Evolutionary conservation across 495 filamentous ascomycete species (phyloP).

Genomic region (Hypoxylon intermedium): DNA sequence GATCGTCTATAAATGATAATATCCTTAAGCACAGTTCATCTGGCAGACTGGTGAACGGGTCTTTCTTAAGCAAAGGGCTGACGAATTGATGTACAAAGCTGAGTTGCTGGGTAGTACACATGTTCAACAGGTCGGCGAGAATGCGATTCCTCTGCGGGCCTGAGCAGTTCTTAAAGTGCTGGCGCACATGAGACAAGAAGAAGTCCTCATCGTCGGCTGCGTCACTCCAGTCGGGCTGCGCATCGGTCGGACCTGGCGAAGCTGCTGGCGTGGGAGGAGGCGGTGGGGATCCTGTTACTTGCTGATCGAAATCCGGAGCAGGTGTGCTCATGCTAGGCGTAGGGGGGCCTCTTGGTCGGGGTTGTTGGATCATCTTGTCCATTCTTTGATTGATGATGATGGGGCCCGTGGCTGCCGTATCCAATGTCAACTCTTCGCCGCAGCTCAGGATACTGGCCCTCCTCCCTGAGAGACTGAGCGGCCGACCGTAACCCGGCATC

Average conservation of each 20-base stretch:
- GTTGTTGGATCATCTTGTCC: slow-evolving; percentile 58
- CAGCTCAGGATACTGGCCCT: slow-evolving; percentile 50
- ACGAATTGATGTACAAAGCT: slow-evolving; percentile 96
- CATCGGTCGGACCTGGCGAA: slow-evolving; percentile 61
- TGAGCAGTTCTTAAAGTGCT: slow-evolving; percentile 60
- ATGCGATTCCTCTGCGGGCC: slow-evolving; percentile 63
- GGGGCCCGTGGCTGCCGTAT: slow-evolving; percentile 46
- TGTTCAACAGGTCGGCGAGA: slow-evolving; percentile 82
- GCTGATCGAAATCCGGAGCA: slow-evolving; percentile 61
- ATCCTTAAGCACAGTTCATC: slow-evolving; percentile 91
- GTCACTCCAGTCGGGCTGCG: slow-evolving; percentile 60
- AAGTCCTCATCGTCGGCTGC: slow-evolving; percentile 60
- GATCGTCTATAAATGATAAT: slow-evolving; percentile 92
- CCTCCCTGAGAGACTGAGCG: slow-evolving; percentile 53
- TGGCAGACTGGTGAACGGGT: slow-evolving; percentile 87
- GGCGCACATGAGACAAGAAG: slow-evolving; percentile 56
- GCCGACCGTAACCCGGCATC: slow-evolving; percentile 52
- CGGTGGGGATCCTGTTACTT: slow-evolving; percentile 60
- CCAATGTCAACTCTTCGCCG: slow-evolving; percentile 51
- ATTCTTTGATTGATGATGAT: slow-evolving; percentile 46
- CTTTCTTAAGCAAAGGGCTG: slow-evolving; percentile 89
- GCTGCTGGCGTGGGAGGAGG: slow-evolving; percentile 64
- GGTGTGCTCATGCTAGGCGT: slow-evolving; percentile 65
- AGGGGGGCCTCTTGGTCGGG: slow-evolving; percentile 59
- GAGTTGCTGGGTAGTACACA: slow-evolving; percentile 92